Conservation (phyloP, 1,139 yeast species). For the Magnusiomyces fungicola region DNA sequence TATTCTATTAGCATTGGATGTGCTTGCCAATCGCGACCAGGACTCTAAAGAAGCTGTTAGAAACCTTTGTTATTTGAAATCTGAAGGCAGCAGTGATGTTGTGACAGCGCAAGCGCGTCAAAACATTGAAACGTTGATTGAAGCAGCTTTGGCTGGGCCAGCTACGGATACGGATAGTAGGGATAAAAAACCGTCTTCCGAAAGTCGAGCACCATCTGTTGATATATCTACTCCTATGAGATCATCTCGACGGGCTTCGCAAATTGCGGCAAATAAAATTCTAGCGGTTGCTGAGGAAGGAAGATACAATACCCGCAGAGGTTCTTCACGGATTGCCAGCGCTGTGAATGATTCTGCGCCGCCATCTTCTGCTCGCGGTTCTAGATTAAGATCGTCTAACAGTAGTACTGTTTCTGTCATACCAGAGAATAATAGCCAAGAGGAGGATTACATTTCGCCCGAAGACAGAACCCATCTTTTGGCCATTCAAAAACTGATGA, state of each 20-base stretch:
- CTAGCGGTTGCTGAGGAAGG: constrained; percentile 6
- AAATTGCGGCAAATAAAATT: constrained; percentile 1
- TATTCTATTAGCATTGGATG: constrained; percentile 30
- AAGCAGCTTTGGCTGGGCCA: constrained; percentile 27
- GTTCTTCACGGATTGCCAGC: too few species aligned
- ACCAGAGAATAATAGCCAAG: constrained; percentile 1
- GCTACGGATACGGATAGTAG: constrained; percentile 17
- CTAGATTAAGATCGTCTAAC: background rate
- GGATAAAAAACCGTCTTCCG: too few species aligned
- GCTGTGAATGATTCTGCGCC: background rate
- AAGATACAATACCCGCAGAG: too few species aligned
- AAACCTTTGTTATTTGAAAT: constrained; percentile 28
- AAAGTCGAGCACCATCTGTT: too few species aligned
- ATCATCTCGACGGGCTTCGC: constrained; percentile 3
- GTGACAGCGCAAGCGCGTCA: constrained; percentile 24
- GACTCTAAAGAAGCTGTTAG: constrained; percentile 32
- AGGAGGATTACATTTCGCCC: constrained; percentile 20
- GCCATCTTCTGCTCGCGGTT: background rate
- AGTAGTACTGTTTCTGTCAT: constrained; percentile 3
- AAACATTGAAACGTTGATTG: constrained; percentile 35
- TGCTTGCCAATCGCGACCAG: constrained; percentile 28
- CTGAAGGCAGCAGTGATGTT: constrained; percentile 24
- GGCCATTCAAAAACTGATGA: constrained; percentile 53
- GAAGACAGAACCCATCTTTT: constrained; percentile 48
- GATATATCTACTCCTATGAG: too few species aligned